These are phyloP conservation scores for Canariomyces notabilis DNA, from an alignment of 2,329 filamentous ascomycete genomes.

Conservation along the genomic window DNA sequence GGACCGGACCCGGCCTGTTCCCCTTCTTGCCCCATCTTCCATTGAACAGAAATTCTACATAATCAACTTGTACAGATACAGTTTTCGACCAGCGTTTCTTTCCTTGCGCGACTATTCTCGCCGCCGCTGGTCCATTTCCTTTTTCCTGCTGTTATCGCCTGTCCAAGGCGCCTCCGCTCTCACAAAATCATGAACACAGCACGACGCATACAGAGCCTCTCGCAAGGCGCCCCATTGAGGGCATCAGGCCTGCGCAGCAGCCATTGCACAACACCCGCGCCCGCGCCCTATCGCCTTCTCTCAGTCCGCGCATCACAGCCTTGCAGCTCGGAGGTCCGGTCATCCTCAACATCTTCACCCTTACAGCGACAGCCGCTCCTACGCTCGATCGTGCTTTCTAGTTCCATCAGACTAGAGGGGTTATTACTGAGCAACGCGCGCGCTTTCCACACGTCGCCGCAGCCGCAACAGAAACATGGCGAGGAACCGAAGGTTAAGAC, in stretches of 20 bases:
- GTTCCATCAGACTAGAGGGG: conserved; percentile 35
- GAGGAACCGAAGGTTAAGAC: conserved; percentile 21
- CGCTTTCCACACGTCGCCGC: conserved; percentile 36
- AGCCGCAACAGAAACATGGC: conserved; percentile 26
- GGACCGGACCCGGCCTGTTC: not conserved
- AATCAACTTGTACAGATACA: no score
- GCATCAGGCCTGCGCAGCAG: conserved; percentile 19
- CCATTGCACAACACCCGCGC: conserved; percentile 14
- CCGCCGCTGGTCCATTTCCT: conserved; percentile 1
- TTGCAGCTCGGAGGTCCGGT: conserved; percentile 27
- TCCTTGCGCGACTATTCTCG: not conserved
- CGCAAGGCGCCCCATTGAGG: conserved; percentile 19
- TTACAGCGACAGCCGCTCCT: conserved; percentile 35
- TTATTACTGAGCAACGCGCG: conserved; percentile 28
- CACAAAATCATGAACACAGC: conserved; percentile 23
- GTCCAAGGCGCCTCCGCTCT: conserved; percentile 10
- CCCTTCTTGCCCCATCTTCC: conserved; percentile 2
- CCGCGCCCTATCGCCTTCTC: conserved; percentile 18
- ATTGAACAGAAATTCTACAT: conserved; percentile 3
- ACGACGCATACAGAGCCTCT: conserved; percentile 22
- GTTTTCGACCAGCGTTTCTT: no score
- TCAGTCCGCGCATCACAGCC: conserved; percentile 23
- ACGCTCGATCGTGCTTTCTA: conserved; percentile 43
- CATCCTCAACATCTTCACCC: conserved; percentile 24
- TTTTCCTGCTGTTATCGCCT: conserved; percentile 3